Conservation (phyloP, 2,329 filamentous ascomycete species). For the Beauveria scarabaeidicola region DNA sequence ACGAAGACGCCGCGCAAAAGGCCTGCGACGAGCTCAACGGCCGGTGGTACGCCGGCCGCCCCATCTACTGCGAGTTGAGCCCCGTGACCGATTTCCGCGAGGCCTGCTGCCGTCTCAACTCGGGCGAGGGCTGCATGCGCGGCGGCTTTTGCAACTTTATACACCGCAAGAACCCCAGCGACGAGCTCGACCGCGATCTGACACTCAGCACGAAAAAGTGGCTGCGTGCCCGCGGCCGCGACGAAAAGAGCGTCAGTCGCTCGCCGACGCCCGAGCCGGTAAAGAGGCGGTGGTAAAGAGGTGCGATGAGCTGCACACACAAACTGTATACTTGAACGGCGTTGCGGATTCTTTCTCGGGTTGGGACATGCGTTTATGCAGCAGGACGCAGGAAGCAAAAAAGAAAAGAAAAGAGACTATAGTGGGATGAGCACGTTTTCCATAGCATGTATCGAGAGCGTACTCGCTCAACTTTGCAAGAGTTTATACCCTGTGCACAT, state of each 20-base stretch:
- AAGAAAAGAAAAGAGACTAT: not conserved
- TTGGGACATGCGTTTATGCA: not conserved
- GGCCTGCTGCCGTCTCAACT: constrained; percentile 91
- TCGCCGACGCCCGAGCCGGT: constrained; percentile 83
- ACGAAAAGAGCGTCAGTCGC: constrained; percentile 71
- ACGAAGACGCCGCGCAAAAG: constrained; percentile 89
- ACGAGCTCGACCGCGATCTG: constrained; percentile 83
- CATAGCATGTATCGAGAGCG: not conserved
- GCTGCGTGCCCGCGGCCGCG: constrained; percentile 75
- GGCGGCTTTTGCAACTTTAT: constrained; percentile 99
- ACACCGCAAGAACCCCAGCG: constrained; percentile 86
- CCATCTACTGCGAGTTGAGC: constrained; percentile 95
- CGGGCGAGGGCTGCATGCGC: constrained; percentile 87
- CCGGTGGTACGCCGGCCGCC: constrained; percentile 92
- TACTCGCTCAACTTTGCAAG: not conserved
- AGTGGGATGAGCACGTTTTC: not conserved
- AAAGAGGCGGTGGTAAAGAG: constrained; percentile 55
- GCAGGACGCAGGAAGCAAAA: not conserved
- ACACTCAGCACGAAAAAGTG: constrained; percentile 92
- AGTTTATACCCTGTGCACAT: not conserved
- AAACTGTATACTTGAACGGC: too few species aligned
- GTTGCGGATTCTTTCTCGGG: too few species aligned
- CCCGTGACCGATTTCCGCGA: constrained; percentile 98
- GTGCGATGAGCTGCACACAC: not conserved
- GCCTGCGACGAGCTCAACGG: constrained; percentile 92